Evolutionary conservation across 225 moss, liverwort and hornwort species (phyloP).

Genomic region (Climacium dendroides): DNA sequence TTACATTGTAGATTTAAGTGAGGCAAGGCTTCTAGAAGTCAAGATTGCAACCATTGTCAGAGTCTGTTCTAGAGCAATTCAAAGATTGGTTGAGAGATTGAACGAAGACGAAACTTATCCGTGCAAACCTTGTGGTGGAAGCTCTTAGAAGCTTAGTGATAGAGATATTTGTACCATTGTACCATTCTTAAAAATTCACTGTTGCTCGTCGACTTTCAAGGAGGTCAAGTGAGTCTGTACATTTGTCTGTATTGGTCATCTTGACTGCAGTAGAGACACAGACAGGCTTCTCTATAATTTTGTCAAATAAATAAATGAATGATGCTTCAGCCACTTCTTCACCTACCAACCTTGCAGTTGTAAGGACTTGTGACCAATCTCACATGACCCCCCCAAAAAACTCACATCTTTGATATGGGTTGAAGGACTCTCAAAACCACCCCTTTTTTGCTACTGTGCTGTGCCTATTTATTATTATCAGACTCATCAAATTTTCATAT

Average conservation of each 20-base stretch:
- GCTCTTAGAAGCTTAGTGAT: background rate
- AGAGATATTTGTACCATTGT: background rate
- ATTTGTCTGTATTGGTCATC: background rate
- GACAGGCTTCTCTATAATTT: background rate
- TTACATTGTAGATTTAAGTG: no score
- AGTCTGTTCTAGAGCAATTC: background rate
- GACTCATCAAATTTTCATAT: no score
- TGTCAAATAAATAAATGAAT: background rate
- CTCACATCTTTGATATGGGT: background rate
- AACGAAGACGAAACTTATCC: no score
- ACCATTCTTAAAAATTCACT: background rate
- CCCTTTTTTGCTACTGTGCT: no score
- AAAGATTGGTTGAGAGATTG: no score
- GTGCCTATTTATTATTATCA: no score
- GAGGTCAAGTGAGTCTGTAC: background rate
- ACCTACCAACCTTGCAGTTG: background rate
- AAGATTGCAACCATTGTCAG: background rate
- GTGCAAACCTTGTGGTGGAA: background rate
- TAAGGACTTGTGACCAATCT: background rate
- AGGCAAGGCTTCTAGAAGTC: no score
- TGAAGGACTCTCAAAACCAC: no score
- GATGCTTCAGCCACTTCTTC: background rate
- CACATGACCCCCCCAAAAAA: no score
- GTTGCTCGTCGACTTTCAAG: accelerated
- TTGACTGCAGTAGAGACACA: background rate